Evolutionary conservation across 768 basidiomycete genomes (phyloP).

Genomic region (Termitomyces sp.): DNA sequence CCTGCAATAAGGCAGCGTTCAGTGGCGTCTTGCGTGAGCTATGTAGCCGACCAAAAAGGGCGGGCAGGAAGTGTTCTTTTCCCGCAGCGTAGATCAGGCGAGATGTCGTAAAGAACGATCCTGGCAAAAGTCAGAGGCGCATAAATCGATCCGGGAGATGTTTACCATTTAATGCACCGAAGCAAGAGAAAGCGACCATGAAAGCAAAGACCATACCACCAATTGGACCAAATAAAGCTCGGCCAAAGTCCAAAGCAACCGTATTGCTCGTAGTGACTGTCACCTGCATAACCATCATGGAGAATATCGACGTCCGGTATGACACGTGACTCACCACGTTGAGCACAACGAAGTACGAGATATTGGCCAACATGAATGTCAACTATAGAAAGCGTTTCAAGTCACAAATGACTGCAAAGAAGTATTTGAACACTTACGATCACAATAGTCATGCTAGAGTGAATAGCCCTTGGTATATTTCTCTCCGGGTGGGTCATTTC

Average conservation of each 20-base stretch:
- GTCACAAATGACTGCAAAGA: background rate
- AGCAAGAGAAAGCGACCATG: constrained; percentile 91
- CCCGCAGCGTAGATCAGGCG: constrained; percentile 87
- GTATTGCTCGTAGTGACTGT: constrained; percentile 79
- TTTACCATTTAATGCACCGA: constrained; percentile 87
- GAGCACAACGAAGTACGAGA: constrained; percentile 92
- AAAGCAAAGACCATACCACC: constrained; percentile 85
- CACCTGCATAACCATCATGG: constrained; percentile 24
- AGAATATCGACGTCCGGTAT: too few relatives aligned
- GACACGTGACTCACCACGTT: constrained; percentile 50
- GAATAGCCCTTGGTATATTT: constrained; percentile 86
- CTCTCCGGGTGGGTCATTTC: constrained; percentile 79
- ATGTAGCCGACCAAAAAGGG: constrained; percentile 76
- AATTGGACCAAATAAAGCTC: constrained; percentile 76
- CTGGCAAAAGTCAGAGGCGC: constrained; percentile 25
- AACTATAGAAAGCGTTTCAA: constrained; percentile 30
- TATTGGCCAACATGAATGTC: constrained; percentile 76
- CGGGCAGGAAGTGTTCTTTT: constrained; percentile 81
- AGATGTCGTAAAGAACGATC: constrained; percentile 70
- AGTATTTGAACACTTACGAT: constrained; percentile 39
- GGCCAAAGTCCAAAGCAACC: constrained; percentile 89
- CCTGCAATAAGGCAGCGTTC: constrained; percentile 82
- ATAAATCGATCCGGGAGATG: background rate
- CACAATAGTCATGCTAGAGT: constrained; percentile 84
- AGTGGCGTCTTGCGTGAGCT: constrained; percentile 74